Evolutionary conservation across 768 basidiomycete species (phyloP).

Genomic region (Hypholoma fasciculare): DNA sequence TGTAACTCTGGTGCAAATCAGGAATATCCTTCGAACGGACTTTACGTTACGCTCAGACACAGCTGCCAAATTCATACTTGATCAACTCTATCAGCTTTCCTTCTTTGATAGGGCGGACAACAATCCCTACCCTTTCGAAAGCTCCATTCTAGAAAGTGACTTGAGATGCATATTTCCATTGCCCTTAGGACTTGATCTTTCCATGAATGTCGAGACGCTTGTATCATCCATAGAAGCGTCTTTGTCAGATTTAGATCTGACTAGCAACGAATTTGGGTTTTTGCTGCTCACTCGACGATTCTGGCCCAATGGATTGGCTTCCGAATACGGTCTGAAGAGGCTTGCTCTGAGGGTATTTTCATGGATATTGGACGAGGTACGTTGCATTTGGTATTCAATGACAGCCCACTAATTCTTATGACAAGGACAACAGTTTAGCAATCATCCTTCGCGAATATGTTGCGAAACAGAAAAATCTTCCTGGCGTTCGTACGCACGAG

Average conservation of each 20-base stretch:
- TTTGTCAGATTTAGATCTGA: slow-evolving; percentile 68
- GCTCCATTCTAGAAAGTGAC: slow-evolving; percentile 27
- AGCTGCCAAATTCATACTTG: slow-evolving; percentile 52
- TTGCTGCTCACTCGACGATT: slow-evolving; percentile 66
- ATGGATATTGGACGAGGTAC: slow-evolving; percentile 78
- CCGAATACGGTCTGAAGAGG: slow-evolving; percentile 68
- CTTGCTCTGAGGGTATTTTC: slow-evolving; percentile 55
- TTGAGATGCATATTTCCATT: slow-evolving; percentile 61
- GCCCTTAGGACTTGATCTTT: slow-evolving; percentile 70
- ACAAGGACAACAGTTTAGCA: slow-evolving; percentile 67
- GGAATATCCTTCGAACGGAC: slow-evolving; percentile 57
- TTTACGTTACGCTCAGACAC: slow-evolving; percentile 56
- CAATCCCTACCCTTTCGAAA: slow-evolving; percentile 35
- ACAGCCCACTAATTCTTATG: not conserved
- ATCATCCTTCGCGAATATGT: slow-evolving; percentile 68
- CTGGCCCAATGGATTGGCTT: slow-evolving; percentile 74
- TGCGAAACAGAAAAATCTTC: slow-evolving; percentile 54
- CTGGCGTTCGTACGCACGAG: slow-evolving; percentile 56
- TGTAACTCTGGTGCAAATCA: slow-evolving; percentile 58
- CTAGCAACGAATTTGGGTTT: slow-evolving; percentile 74
- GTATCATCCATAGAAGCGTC: slow-evolving; percentile 72
- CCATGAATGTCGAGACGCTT: slow-evolving; percentile 70
- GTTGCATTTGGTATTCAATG: slow-evolving; percentile 8
- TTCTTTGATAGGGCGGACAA: slow-evolving; percentile 54
- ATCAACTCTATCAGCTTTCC: slow-evolving; percentile 62